A percentile compares a stretch with the other conserved stretches of the same genome.
phyloP scores from a whole-genome alignment of 2,329 filamentous ascomycete species.

The Curvularia verruculosa region DNA sequence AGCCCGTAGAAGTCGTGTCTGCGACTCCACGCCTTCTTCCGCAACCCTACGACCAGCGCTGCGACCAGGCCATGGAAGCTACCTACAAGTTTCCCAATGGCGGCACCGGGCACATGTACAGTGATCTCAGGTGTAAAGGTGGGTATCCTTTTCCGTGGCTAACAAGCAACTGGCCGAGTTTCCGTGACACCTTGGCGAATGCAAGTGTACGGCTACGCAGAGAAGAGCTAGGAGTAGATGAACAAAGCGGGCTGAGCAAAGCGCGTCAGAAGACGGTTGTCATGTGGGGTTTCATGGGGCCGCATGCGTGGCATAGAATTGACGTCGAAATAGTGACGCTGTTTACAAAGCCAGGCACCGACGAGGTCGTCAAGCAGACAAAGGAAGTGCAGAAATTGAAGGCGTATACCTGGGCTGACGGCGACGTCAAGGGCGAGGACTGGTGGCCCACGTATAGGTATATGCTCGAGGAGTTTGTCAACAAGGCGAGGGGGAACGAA shows the following conservation, averaged over 20 bases:
- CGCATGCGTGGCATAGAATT: conserved; percentile 31
- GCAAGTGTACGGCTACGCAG: conserved; percentile 19
- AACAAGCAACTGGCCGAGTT: conserved; percentile 28
- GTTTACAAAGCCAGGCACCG: conserved; percentile 6
- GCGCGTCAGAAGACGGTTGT: conserved; percentile 17
- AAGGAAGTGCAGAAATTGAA: conserved; percentile 21
- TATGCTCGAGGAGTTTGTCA: conserved; percentile 47
- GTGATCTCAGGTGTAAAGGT: conserved; percentile 24
- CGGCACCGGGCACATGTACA: conserved; percentile 19
- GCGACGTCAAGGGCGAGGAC: conserved; percentile 21
- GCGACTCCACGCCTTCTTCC: conserved; percentile 20
- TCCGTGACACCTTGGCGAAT: conserved; percentile 14
- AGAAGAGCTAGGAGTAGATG: conserved; percentile 9
- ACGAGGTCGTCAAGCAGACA: conserved; percentile 16
- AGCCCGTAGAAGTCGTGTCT: conserved; percentile 34
- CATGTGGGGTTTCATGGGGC: conserved; percentile 29
- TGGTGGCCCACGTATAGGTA: conserved; percentile 48
- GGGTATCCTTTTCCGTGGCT: conserved; percentile 29
- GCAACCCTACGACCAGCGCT: conserved; percentile 19
- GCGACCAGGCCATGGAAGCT: conserved; percentile 30
- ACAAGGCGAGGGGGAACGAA: conserved; percentile 35
- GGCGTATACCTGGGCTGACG: conserved; percentile 38
- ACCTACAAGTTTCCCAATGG: conserved; percentile 32
- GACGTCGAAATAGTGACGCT: conserved; percentile 19
- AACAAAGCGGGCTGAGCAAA: conserved; percentile 17